phyloP scores from a whole-genome alignment of 2,329 filamentous ascomycete genomes.

The Plectosphaerella sp. region DNA sequence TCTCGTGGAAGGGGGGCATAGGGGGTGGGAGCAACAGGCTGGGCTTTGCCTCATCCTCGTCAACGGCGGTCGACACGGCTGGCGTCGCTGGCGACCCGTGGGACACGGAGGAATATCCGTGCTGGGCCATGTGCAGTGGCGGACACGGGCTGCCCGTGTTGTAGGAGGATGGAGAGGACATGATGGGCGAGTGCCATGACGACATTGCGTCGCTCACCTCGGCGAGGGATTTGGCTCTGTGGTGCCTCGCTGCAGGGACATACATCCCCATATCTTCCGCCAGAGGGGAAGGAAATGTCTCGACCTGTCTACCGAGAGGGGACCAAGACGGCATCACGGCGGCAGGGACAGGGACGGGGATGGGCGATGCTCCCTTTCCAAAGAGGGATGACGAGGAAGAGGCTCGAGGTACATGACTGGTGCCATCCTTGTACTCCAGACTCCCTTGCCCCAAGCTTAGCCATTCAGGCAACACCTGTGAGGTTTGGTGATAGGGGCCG shows the following conservation, averaged over 20 bases:
- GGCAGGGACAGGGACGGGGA: neutral
- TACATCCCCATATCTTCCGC: too few species aligned
- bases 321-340: neutral
- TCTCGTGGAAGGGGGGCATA: conserved; percentile 16
- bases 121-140: conserved; percentile 13
- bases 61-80: conserved; percentile 31
- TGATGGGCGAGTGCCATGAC: neutral
- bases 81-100: conserved; percentile 33
- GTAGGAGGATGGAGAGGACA: conserved; percentile 7
- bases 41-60: conserved; percentile 24
- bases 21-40: conserved; percentile 15
- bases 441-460: neutral
- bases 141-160: conserved; percentile 2
- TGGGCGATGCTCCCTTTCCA: neutral
- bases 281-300: neutral
- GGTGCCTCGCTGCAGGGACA: conserved; percentile 1
- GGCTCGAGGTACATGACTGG: neutral
- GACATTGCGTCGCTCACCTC: conserved; percentile 1
- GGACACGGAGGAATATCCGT: conserved; percentile 18
- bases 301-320: neutral
- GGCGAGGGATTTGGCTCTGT: conserved; percentile 7
- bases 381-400: neutral
- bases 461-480: neutral
- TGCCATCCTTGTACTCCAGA: neutral
- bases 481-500: neutral